Evolutionary conservation across 2,329 filamentous ascomycete genomes (phyloP), one percentile per base, ranked within the genome.

Genomic region (Ophiobolus disseminans): DNA sequence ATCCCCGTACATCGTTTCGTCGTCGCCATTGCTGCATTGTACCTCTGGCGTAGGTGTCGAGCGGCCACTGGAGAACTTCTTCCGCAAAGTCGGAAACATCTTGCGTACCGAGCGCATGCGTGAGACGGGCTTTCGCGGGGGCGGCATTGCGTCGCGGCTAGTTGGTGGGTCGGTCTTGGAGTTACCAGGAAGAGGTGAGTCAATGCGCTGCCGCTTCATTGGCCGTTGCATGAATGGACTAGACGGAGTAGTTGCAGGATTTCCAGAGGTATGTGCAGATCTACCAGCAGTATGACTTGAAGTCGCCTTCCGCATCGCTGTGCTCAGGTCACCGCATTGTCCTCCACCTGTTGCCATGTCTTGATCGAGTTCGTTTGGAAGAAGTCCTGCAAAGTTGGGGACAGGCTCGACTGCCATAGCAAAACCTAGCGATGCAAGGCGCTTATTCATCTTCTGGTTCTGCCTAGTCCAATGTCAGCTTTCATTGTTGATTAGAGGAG

Each of bases 131-230:
- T 68, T 65, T 10, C 56, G 19, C 9, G 73, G 74, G 4, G 74
- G 74, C 30, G 73, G 73, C 74, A 76, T 77, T 9, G 61, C 36
- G 13, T 74, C 68, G 30, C 68, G 66, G 42, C 68, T 65, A 3
- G 53, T 54, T 11, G 60, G 52, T 13, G 32, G 14, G 25, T 56
- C 49, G 21, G 52, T 23, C 5, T 59, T 60, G 37, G 55, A 60
- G 5, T 52, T 43, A 11, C 49, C 43, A n/a, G 60, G 57, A 5
- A 61, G 49, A 22, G 59, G 52, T 3, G 68, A 66, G 21, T 72
- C 68, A 5, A 70, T 50, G 32, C 74, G 70, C 28, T 63, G 62
- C 28, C 68, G 63, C 50, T 71, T 72, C 7, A 50, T 17, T 6
- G 68, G 65, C 6, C 67, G 62, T 17, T 58, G 55, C 13, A 26